phyloP scores from a whole-genome alignment of 805 yeast species.

The Ogataea dorogensis region DNA sequence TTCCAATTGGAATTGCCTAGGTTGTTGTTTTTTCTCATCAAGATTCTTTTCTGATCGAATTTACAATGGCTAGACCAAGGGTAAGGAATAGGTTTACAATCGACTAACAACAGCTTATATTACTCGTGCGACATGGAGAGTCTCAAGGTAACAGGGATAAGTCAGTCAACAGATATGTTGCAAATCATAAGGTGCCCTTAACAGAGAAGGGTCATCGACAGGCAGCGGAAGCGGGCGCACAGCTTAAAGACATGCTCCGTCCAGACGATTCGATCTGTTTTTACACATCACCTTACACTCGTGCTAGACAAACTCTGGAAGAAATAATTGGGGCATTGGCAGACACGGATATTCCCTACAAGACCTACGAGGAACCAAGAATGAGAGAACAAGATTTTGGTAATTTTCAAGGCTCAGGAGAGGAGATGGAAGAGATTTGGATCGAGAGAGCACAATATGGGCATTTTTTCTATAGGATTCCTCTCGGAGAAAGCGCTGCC shows the following conservation, averaged over 20 bases:
- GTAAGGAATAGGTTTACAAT: slow-evolving; percentile 29
- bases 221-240: slow-evolving; percentile 58
- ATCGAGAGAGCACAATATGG: slow-evolving; percentile 85
- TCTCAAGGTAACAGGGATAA: slow-evolving; percentile 89
- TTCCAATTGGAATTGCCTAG: background rate
- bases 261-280: slow-evolving; percentile 63
- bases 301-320: slow-evolving; percentile 83
- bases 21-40: background rate
- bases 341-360: slow-evolving; percentile 43
- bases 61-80: slow-evolving; percentile 41
- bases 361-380: slow-evolving; percentile 81
- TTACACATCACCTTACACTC: slow-evolving; percentile 80
- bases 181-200: slow-evolving; percentile 77
- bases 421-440: slow-evolving; percentile 80
- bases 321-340: slow-evolving; percentile 58
- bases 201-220: slow-evolving; percentile 70
- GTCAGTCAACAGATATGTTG: slow-evolving; percentile 68
- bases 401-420: slow-evolving; percentile 76
- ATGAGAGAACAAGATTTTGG: slow-evolving; percentile 96
- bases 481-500: slow-evolving; percentile 94
- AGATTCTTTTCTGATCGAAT: background rate
- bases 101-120: slow-evolving; percentile 45
- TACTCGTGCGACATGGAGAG: slow-evolving; percentile 88
- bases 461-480: slow-evolving; percentile 83
- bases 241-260: slow-evolving; percentile 34